Percentiles rank a stretch among this genome's conserved stretches.
These are phyloP conservation scores for Pachyrhizus erosus DNA, from an alignment of 306 rosid genomes.

Conservation along the genomic window DNA sequence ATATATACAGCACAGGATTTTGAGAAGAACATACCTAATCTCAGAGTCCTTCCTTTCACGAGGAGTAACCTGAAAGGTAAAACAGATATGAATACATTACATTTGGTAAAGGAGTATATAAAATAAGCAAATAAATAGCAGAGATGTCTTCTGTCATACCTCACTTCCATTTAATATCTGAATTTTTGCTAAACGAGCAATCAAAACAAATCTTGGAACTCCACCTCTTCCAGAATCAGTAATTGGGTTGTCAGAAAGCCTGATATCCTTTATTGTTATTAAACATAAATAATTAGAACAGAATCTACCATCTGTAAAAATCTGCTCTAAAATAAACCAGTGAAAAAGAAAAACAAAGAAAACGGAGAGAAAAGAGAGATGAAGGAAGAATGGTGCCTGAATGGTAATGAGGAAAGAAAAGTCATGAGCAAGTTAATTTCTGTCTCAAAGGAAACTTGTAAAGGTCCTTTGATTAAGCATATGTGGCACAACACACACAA, in stretches of 20 bases:
- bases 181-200: constrained; percentile 80
- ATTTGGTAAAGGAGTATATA: background rate
- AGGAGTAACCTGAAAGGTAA: constrained; percentile 63
- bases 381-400: background rate
- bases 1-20: background rate
- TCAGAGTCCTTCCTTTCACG: constrained; percentile 98
- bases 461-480: constrained; percentile 28
- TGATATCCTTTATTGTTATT: constrained; percentile 64
- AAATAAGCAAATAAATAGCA: constrained; percentile 30
- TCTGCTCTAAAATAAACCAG: constrained; percentile 16
- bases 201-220: constrained; percentile 76
- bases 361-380: background rate
- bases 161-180: constrained; percentile 86
- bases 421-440: constrained; percentile 1
- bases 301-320: constrained; percentile 17
- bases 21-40: constrained; percentile 68
- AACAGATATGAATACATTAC: constrained; percentile 32
- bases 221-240: constrained; percentile 81
- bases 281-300: constrained; percentile 48
- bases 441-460: constrained; percentile 35
- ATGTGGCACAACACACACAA: background rate
- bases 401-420: constrained; percentile 22
- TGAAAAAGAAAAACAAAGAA: background rate
- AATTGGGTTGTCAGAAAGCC: constrained; percentile 88
- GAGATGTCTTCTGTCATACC: constrained; percentile 56